These are phyloP conservation scores for Euphorbia peplus DNA, from an alignment of 345 rosid species.

Conservation along the genomic window DNA sequence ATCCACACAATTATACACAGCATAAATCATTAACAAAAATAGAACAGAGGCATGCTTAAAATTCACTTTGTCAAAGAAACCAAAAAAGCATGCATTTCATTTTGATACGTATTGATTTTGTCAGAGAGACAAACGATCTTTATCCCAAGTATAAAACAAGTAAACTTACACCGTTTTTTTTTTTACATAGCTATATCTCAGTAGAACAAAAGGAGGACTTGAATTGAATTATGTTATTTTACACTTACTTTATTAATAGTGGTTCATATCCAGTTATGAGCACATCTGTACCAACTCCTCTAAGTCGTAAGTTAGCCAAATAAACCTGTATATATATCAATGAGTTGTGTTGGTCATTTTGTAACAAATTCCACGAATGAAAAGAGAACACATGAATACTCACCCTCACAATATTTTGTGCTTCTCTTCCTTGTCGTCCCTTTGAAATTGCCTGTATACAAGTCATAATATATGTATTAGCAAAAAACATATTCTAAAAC, in stretches of 20 bases:
- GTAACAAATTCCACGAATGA: neutral
- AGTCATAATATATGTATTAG: slow-evolving; percentile 8
- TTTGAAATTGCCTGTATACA: slow-evolving; percentile 61
- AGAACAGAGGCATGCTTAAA: neutral
- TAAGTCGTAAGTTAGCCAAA: slow-evolving; percentile 75
- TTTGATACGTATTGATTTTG: too few relatives aligned
- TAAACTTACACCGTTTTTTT: too few relatives aligned
- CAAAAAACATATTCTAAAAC: slow-evolving; percentile 8
- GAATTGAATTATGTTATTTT: neutral
- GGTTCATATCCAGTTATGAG: slow-evolving; percentile 74
- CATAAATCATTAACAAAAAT: slow-evolving; percentile 7
- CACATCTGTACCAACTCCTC: slow-evolving; percentile 72
- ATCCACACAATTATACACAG: slow-evolving; percentile 11
- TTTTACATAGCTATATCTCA: neutral
- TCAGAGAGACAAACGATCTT: too few relatives aligned
- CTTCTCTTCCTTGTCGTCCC: slow-evolving; percentile 92
- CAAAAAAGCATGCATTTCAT: neutral
- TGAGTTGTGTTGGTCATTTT: slow-evolving; percentile 12
- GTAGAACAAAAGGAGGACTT: neutral
- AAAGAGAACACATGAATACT: slow-evolving; percentile 13
- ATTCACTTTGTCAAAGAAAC: neutral
- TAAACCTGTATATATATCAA: slow-evolving; percentile 48
- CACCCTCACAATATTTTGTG: slow-evolving; percentile 72
- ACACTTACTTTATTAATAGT: slow-evolving; percentile 55
- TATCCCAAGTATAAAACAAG: neutral